These are phyloP conservation scores for Candolleomyces eurysporus DNA, from an alignment of 768 basidiomycete species.

Conservation along the genomic window DNA sequence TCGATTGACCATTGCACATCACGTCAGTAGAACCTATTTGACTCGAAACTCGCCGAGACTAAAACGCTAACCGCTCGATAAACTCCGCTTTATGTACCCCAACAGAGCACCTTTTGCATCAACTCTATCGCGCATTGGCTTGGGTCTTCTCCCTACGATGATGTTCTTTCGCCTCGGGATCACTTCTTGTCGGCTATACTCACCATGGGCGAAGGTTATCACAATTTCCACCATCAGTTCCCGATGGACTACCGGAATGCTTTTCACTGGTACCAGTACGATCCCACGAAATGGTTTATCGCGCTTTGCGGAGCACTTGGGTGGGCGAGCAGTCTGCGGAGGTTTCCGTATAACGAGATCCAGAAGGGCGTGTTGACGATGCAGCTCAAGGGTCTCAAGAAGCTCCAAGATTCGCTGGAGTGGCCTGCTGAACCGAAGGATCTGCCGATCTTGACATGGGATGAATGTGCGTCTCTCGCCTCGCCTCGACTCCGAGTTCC, in stretches of 20 bases:
- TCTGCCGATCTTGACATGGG: slow-evolving; percentile 80
- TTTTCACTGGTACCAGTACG: slow-evolving; percentile 80
- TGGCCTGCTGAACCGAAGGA: slow-evolving; percentile 61
- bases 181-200: slow-evolving; percentile 78
- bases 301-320: slow-evolving; percentile 57
- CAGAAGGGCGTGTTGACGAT: slow-evolving; percentile 79
- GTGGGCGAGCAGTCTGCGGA: slow-evolving; percentile 76
- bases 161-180: slow-evolving; percentile 73
- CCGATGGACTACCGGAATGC: slow-evolving; percentile 87
- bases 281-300: slow-evolving; percentile 97
- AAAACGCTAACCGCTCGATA: not conserved
- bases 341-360: slow-evolving; percentile 89
- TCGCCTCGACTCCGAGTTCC: not conserved
- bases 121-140: slow-evolving; percentile 88
- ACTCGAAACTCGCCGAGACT: not conserved
- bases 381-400: slow-evolving; percentile 73
- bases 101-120: slow-evolving; percentile 81
- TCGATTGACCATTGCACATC: slow-evolving; percentile 75
- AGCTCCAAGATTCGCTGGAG: slow-evolving; percentile 54
- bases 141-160: slow-evolving; percentile 79
- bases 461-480: slow-evolving; percentile 55
- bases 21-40: slow-evolving; percentile 48
- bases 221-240: slow-evolving; percentile 91
- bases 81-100: slow-evolving; percentile 3
- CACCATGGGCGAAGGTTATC: slow-evolving; percentile 87